Percentiles rank a stretch among this genome's conserved stretches.
Evolutionary conservation across 108 stramenopile genomes (phyloP).

Genomic region (Fistulifera pelliculosa): DNA sequence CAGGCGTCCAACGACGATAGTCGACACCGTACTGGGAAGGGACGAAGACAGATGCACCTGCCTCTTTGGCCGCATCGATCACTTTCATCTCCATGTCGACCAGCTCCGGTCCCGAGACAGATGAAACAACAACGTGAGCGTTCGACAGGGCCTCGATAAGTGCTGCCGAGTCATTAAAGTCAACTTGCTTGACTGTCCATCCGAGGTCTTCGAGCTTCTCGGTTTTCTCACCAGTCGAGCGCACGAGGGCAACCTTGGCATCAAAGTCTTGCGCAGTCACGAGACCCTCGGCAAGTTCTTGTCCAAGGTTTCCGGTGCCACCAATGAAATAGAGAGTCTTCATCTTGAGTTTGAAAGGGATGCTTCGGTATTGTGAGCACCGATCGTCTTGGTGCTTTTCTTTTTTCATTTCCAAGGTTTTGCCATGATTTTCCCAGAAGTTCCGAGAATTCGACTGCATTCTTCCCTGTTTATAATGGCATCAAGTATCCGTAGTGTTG

Average conservation of each 20-base stretch:
- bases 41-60: slow-evolving; percentile 15
- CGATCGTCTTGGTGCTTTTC: neutral
- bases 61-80: slow-evolving; percentile 12
- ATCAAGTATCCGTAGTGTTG: no score
- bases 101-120: slow-evolving; percentile 13
- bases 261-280: slow-evolving; percentile 16
- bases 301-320: slow-evolving; percentile 13
- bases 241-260: slow-evolving; percentile 9
- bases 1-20: slow-evolving; percentile 9
- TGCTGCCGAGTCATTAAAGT: slow-evolving; percentile 2
- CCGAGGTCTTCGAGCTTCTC: slow-evolving; percentile 9
- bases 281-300: slow-evolving; percentile 16
- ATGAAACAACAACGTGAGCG: slow-evolving; percentile 16
- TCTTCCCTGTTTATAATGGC: no score
- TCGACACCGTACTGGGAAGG: slow-evolving; percentile 23
- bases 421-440: no score
- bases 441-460: no score
- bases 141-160: neutral
- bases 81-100: slow-evolving; percentile 7
- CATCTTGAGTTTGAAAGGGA: no score
- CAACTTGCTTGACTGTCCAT: slow-evolving; percentile 13
- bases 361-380: no score
- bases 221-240: slow-evolving; percentile 1
- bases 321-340: neutral
- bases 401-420: neutral